Evolutionary conservation across 2,329 filamentous ascomycete species (phyloP).

Genomic region (Phialophora tarda): DNA sequence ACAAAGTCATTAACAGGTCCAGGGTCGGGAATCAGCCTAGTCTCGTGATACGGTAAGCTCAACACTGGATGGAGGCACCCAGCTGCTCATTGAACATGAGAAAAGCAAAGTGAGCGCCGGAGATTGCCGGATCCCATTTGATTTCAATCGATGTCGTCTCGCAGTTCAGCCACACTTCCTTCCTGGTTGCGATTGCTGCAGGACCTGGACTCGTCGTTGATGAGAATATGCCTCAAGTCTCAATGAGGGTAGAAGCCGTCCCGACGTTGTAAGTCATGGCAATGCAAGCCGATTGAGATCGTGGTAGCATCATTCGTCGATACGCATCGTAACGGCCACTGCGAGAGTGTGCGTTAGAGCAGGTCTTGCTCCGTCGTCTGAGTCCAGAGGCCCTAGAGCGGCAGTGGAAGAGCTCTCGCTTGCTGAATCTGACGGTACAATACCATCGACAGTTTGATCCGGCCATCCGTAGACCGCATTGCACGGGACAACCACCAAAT

Average conservation of each 20-base stretch:
- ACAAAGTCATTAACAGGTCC: neutral
- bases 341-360: constrained; percentile 18
- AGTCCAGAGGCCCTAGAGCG: neutral
- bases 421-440: neutral
- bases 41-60: neutral
- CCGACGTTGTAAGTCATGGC: neutral
- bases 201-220: neutral
- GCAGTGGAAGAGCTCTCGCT: neutral
- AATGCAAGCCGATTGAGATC: neutral
- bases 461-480: constrained; percentile 55
- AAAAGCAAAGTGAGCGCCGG: neutral
- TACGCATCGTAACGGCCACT: constrained; percentile 17
- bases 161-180: neutral
- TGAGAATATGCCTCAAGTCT: neutral
- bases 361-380: neutral
- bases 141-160: neutral
- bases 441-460: neutral
- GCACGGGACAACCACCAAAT: constrained; percentile 28
- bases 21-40: neutral
- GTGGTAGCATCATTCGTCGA: neutral
- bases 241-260: neutral
- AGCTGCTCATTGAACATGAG: neutral
- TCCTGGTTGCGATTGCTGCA: neutral
- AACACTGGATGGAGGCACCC: neutral
- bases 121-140: neutral